Percentiles rank a stretch among this genome's conserved stretches.
Conservation (phyloP, 257 asterid genomes). For the Nicotiana noctiflora region DNA sequence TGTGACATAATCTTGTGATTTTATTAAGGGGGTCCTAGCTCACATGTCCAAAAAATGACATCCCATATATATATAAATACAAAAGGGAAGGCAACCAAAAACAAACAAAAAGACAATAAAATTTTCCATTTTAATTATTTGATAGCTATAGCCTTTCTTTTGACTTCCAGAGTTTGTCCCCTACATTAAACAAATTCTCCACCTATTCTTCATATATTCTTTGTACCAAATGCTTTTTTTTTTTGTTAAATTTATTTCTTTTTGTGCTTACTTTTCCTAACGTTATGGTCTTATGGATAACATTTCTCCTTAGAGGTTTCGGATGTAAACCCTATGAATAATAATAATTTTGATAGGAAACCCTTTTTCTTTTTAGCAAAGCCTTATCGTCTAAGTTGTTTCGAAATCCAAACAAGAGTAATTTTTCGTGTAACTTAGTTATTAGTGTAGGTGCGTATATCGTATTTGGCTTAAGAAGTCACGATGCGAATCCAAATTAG, state of each 20-base stretch:
- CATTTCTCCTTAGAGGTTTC: too few species aligned
- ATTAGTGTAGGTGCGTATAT: too few species aligned
- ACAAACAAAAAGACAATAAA: background rate
- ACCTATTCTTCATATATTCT: background rate
- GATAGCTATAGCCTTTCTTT: background rate
- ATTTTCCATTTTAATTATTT: background rate
- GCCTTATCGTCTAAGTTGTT: too few species aligned
- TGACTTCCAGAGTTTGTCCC: slow-evolving; percentile 6
- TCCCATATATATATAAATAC: slow-evolving; percentile 5
- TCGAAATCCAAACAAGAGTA: too few species aligned
- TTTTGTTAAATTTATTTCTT: too few species aligned
- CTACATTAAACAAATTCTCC: background rate
- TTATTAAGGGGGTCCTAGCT: background rate
- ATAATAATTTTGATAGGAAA: too few species aligned
- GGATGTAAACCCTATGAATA: too few species aligned
- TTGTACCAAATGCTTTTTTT: background rate
- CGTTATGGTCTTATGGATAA: too few species aligned
- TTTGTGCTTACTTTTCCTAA: background rate
- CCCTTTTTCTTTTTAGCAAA: too few species aligned
- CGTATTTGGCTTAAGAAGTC: too few species aligned
- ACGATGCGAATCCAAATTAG: too few species aligned
- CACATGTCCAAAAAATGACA: background rate
- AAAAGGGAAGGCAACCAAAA: background rate
- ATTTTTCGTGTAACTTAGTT: too few species aligned
- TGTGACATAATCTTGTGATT: slow-evolving; percentile 1